phyloP scores from a whole-genome alignment of 768 basidiomycete genomes.

The Clavulina sp. region DNA sequence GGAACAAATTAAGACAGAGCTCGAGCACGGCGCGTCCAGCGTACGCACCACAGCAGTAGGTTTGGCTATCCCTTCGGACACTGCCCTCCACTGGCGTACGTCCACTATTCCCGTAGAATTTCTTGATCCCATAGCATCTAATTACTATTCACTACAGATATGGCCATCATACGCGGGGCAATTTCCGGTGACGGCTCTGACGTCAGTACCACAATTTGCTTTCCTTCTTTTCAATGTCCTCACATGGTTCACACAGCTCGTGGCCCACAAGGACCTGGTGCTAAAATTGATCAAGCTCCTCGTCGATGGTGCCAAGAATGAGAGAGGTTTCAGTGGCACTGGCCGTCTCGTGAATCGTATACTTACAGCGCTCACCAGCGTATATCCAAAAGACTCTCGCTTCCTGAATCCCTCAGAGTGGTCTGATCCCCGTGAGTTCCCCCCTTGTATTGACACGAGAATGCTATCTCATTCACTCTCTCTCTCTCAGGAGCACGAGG shows the following conservation, averaged over 20 bases:
- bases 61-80: constrained; percentile 61
- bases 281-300: constrained; percentile 45
- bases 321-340: constrained; percentile 71
- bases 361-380: constrained; percentile 52
- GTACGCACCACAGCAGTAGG: constrained; percentile 62
- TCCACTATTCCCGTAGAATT: not conserved
- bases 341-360: constrained; percentile 62
- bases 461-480: constrained; percentile 10
- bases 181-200: constrained; percentile 53
- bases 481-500: constrained; percentile 37
- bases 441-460: too few species aligned
- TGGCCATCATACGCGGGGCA: constrained; percentile 67
- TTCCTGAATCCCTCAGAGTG: constrained; percentile 75
- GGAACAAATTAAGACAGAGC: constrained; percentile 61
- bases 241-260: constrained; percentile 28
- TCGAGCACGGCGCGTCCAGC: constrained; percentile 81
- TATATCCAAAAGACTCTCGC: constrained; percentile 60
- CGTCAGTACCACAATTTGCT: constrained; percentile 24
- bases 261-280: constrained; percentile 50
- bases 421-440: constrained; percentile 45
- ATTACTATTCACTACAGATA: constrained; percentile 28
- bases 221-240: not conserved
- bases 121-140: not conserved
- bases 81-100: constrained; percentile 87
- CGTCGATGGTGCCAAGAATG: constrained; percentile 65